Evolutionary conservation across 805 yeast genomes (phyloP), one percentile per base, ranked within the genome.

Genomic region (Teunomyces lycoperdinae): DNA sequence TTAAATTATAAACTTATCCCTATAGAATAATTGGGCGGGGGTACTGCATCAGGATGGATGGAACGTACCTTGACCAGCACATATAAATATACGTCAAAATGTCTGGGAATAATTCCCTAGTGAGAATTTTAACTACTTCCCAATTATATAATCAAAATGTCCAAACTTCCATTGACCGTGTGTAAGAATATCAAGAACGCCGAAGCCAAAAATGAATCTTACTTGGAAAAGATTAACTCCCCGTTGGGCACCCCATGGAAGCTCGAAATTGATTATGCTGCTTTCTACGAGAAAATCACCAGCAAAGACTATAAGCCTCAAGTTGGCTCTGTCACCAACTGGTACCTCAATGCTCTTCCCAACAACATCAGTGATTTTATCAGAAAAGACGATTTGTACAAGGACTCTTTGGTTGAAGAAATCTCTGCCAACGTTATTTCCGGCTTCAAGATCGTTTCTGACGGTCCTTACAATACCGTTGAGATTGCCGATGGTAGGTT

Each of bases 101-200:
- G 24, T 20, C 24, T 20, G 24, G 5, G 20, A 3, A 17, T 28
- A 9, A 9, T 28, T 28, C 11, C 30, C 31, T 29, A 9, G 34
- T 14, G 9, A 13, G 9, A 29, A 6, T 8, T 6, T 14, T 3
- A 13, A 32, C 34, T 32, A 13, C 17, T 13, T 6, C 34, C 24
- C 24, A 20, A 20, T 32, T 6, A 13, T 6, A 32, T 5, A 20
- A 9, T n/a, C 8, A 24, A 9, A 27, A 53, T 53, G 56, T 50
- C 52, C 16, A 48, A 52, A 36, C 17, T 50, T 9, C 54, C 54
- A 32, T 50, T 48, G 41, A 34, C 35, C 9, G 47, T 50, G 6
- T 45, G 48, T 16, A 52, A 50, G 28, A 43, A 50, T 38, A 42
- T 50, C 38, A 52, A 48, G 33, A 52, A 50, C 32, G 56, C 56